Evolutionary conservation across 2,329 filamentous ascomycete species (phyloP).

Genomic region (Aspergillus floridensis): DNA sequence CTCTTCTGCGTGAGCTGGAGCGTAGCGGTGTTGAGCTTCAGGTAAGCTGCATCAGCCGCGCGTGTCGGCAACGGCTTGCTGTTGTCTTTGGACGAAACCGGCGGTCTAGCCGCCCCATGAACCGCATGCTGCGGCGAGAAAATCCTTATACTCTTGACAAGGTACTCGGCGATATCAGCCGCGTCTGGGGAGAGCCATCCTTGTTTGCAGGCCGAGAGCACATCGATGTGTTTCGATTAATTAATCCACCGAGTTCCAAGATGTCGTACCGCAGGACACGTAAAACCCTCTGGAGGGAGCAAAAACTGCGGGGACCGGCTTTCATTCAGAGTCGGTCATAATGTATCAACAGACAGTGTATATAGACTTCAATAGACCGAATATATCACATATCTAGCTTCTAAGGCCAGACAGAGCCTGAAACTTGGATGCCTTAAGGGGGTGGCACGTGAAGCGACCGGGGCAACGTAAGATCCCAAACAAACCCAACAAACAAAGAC

Average conservation of each 20-base stretch:
- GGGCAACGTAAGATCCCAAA: background rate
- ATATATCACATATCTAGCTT: too few relatives aligned
- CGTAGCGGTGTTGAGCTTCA: conserved; percentile 35
- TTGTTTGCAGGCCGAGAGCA: conserved; percentile 29
- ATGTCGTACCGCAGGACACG: conserved; percentile 6
- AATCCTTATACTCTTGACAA: conserved; percentile 35
- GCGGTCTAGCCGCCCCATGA: conserved; percentile 31
- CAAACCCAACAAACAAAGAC: conserved; percentile 3
- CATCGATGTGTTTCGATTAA: conserved; percentile 19
- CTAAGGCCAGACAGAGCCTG: too few relatives aligned
- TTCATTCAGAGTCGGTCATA: background rate
- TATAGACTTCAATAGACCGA: too few relatives aligned
- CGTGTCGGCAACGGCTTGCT: conserved; percentile 37
- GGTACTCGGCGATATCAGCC: conserved; percentile 33
- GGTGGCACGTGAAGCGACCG: background rate
- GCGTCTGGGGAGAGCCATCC: conserved; percentile 32
- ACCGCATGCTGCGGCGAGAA: conserved; percentile 35
- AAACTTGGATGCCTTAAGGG: too few relatives aligned
- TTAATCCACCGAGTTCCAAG: conserved; percentile 10
- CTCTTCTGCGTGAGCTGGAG: conserved; percentile 40
- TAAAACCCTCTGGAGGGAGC: conserved; percentile 3
- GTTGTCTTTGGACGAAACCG: conserved; percentile 36
- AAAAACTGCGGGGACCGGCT: background rate
- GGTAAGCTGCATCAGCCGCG: conserved; percentile 27
- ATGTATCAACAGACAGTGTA: background rate